A percentile compares a stretch with the other conserved stretches of the same genome.
Conservation (phyloP, 345 rosid species). For the Microthlaspi erraticum region DNA sequence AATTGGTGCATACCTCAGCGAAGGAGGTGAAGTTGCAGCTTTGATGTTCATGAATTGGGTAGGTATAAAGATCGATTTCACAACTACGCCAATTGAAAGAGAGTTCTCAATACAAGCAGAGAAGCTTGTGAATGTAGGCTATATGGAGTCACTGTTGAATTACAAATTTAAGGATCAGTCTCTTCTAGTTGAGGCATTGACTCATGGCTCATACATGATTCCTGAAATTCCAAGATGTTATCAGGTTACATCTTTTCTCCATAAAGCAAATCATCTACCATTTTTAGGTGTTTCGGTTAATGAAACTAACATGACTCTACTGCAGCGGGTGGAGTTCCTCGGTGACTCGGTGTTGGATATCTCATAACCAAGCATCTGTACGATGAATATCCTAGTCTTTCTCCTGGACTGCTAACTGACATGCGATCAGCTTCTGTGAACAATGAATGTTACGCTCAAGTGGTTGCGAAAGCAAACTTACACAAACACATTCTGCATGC, state of each 20-base stretch:
- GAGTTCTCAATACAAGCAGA: conserved; percentile 44
- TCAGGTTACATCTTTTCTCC: conserved; percentile 58
- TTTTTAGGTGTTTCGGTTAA: neutral
- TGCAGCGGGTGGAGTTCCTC: conserved; percentile 91
- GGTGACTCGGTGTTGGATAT: conserved; percentile 90
- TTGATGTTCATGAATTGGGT: conserved; percentile 70
- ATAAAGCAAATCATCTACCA: neutral
- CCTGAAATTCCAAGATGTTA: conserved; percentile 91
- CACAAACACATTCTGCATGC: conserved; percentile 75
- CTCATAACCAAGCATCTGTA: conserved; percentile 67
- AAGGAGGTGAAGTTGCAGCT: conserved; percentile 73
- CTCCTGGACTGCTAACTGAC: conserved; percentile 85
- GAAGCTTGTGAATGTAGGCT: conserved; percentile 52
- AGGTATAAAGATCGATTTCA: conserved; percentile 65
- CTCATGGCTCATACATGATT: conserved; percentile 92
- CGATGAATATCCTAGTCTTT: conserved; percentile 59
- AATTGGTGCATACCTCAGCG: conserved; percentile 77
- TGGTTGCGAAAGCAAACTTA: conserved; percentile 60
- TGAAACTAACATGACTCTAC: conserved; percentile 13
- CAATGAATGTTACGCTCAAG: conserved; percentile 79
- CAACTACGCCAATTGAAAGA: conserved; percentile 43
- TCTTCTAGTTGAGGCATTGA: conserved; percentile 84
- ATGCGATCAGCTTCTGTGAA: conserved; percentile 96
- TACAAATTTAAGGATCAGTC: conserved; percentile 67
- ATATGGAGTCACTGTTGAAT: conserved; percentile 60